Evolutionary conservation across 208 protist genomes (phyloP).

Genomic region (Pavlovales sp.): DNA sequence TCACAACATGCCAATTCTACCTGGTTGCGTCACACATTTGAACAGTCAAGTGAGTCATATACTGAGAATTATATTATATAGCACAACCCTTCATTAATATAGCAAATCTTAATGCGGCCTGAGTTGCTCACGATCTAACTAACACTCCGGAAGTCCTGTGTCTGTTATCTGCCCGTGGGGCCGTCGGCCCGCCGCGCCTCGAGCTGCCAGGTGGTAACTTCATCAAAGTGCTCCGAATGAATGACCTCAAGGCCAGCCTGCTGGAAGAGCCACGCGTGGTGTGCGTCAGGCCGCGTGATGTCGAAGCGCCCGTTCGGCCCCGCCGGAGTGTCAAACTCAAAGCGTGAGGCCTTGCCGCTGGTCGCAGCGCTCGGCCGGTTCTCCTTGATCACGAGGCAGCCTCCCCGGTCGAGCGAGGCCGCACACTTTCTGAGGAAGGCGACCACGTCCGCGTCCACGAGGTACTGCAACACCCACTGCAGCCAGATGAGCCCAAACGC

Average conservation of each 20-base stretch:
- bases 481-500: neutral
- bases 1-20: too few species aligned
- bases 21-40: too few species aligned
- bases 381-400: conserved; percentile 25
- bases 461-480: conserved; percentile 31
- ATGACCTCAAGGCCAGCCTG: neutral
- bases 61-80: too few species aligned
- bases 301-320: conserved; percentile 19
- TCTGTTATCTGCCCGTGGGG: too few species aligned
- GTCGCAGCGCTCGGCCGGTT: neutral
- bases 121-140: too few species aligned
- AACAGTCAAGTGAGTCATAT: too few species aligned
- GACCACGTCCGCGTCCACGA: conserved; percentile 30
- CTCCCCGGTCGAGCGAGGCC: neutral
- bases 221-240: neutral
- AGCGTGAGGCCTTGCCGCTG: neutral
- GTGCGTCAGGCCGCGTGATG: conserved; percentile 23
- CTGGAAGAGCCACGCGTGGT: neutral
- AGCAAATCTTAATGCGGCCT: too few species aligned
- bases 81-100: too few species aligned
- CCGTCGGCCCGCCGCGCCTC: too few species aligned
- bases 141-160: too few species aligned
- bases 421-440: neutral
- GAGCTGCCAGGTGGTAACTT: neutral
- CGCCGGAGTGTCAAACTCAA: neutral